These are phyloP conservation scores for Erucastrum elatum DNA, from an alignment of 345 rosid species.

Conservation along the genomic window DNA sequence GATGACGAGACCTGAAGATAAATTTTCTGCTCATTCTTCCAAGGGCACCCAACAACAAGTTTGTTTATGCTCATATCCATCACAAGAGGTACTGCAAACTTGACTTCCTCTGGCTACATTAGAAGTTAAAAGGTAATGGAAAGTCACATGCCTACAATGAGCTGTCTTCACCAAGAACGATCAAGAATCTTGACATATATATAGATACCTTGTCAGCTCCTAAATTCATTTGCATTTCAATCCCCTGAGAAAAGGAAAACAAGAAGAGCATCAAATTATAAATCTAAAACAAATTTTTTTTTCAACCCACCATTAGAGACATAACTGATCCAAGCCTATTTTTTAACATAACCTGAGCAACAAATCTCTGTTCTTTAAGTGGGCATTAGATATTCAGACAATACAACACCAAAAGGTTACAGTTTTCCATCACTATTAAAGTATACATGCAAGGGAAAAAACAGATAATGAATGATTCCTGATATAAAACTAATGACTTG, in stretches of 20 bases:
- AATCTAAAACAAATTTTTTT: background rate
- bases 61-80: slow-evolving; percentile 75
- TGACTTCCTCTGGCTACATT: slow-evolving; percentile 93
- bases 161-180: background rate
- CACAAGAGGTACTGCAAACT: slow-evolving; percentile 86
- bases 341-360: background rate
- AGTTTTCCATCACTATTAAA: background rate
- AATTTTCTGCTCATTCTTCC: slow-evolving; percentile 89
- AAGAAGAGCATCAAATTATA: background rate
- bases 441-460: background rate
- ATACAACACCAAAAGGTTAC: background rate
- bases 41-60: slow-evolving; percentile 79
- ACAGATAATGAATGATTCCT: background rate
- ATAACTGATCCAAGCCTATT: background rate
- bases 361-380: background rate
- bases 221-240: slow-evolving; percentile 82
- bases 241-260: slow-evolving; percentile 56
- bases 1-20: slow-evolving; percentile 62
- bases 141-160: slow-evolving; percentile 19
- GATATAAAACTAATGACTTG: background rate
- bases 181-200: slow-evolving; percentile 19
- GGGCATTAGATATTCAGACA: background rate
- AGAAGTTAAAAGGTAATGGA: slow-evolving; percentile 54
- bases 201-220: slow-evolving; percentile 81
- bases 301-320: background rate